These are phyloP conservation scores for Pythium phragmitis DNA, from an alignment of 352 stramenopile genomes.

Conservation along the genomic window DNA sequence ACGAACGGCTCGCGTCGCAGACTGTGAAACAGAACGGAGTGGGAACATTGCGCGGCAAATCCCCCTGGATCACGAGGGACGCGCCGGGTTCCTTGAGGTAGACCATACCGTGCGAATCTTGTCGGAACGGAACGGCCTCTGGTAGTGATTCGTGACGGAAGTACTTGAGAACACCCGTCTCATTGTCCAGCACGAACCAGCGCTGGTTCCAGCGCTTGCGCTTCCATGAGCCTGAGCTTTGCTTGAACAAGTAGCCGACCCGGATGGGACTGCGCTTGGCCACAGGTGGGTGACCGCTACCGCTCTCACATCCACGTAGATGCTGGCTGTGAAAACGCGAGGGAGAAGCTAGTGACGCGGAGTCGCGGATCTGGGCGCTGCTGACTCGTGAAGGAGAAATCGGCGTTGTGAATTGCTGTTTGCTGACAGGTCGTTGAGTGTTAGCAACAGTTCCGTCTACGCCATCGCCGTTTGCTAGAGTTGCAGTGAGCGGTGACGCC, in stretches of 20 bases:
- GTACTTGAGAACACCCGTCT: constrained; percentile 67
- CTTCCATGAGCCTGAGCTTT: constrained; percentile 80
- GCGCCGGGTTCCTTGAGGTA: constrained; percentile 47
- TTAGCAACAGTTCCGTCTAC: background rate
- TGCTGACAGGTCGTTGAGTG: background rate
- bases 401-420: background rate
- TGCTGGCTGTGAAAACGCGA: background rate
- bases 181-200: constrained; percentile 74
- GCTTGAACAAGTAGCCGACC: constrained; percentile 72
- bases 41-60: constrained; percentile 62
- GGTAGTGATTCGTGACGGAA: constrained; percentile 67
- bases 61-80: constrained; percentile 69
- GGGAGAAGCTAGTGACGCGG: background rate
- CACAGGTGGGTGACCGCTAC: background rate
- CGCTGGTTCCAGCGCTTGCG: constrained; percentile 78
- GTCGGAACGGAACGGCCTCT: constrained; percentile 47
- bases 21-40: constrained; percentile 83
- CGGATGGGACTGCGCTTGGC: constrained; percentile 30
- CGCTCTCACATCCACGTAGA: background rate
- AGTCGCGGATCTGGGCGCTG: too few relatives aligned
- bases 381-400: background rate
- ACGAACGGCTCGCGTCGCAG: constrained; percentile 32
- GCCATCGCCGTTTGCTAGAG: background rate
- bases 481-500: background rate
- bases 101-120: constrained; percentile 59